phyloP scores from a whole-genome alignment of 768 basidiomycete species.

The Termitomyces titanicus region DNA sequence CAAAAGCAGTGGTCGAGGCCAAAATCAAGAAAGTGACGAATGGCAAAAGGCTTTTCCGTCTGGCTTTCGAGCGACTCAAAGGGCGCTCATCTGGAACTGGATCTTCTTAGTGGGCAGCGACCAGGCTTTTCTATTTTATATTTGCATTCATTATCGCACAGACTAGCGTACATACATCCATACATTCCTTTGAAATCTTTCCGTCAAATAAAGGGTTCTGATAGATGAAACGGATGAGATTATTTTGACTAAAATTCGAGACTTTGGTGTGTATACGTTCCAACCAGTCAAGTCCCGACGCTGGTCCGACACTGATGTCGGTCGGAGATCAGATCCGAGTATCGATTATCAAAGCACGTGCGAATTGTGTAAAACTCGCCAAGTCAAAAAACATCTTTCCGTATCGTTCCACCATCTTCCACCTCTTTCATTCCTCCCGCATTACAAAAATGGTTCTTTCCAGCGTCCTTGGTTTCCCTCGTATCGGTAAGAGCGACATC shows the following conservation, averaged over 20 bases:
- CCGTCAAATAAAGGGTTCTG: not conserved
- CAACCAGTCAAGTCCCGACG: no score
- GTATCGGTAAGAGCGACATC: slow-evolving; percentile 59
- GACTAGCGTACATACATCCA: slow-evolving; percentile 1
- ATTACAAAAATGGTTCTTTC: slow-evolving; percentile 63
- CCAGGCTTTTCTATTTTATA: not conserved
- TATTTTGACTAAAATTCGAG: not conserved
- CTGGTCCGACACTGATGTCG: no score
- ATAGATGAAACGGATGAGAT: not conserved
- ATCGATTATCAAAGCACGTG: slow-evolving; percentile 39
- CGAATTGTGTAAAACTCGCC: slow-evolving; percentile 26
- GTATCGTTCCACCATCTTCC: slow-evolving; percentile 28
- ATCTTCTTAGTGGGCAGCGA: slow-evolving; percentile 1
- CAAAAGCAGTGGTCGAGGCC: slow-evolving; percentile 1
- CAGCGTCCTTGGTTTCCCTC: slow-evolving; percentile 89
- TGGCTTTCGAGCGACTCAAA: slow-evolving; percentile 25
- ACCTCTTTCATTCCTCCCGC: slow-evolving; percentile 16
- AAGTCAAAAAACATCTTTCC: slow-evolving; percentile 18
- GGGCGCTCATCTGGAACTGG: slow-evolving; percentile 8
- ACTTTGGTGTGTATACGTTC: no score
- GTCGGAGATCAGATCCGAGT: slow-evolving; percentile 21
- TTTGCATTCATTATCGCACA: not conserved
- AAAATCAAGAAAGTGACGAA: slow-evolving; percentile 23
- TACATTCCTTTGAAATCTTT: slow-evolving; percentile 6
- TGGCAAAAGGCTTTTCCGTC: slow-evolving; percentile 31